These are phyloP conservation scores for Alternaria arborescens DNA, from an alignment of 2,329 filamentous ascomycete genomes.

Conservation along the genomic window DNA sequence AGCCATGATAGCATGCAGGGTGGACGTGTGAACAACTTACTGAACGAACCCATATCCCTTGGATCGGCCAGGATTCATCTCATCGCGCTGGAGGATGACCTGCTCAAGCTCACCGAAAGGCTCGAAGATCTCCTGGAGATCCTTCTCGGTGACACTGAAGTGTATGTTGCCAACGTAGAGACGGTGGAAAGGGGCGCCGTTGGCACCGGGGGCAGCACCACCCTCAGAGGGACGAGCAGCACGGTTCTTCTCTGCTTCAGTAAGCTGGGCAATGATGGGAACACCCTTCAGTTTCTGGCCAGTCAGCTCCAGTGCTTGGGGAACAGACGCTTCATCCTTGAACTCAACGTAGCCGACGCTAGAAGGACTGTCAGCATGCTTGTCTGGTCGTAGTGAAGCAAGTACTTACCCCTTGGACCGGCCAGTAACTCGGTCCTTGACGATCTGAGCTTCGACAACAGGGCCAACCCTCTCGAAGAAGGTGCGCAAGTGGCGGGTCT, in stretches of 20 bases:
- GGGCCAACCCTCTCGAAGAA: slow-evolving; percentile 96
- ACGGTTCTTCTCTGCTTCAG: slow-evolving; percentile 98
- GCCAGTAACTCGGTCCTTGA: slow-evolving; percentile 95
- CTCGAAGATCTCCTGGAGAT: slow-evolving; percentile 95
- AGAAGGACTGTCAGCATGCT: slow-evolving; percentile 49
- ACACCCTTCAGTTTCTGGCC: slow-evolving; percentile 98
- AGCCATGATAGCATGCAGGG: slow-evolving; percentile 4
- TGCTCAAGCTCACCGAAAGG: slow-evolving; percentile 98
- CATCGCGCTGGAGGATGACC: slow-evolving; percentile 96
- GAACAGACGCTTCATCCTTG: slow-evolving; percentile 92
- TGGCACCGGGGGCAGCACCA: slow-evolving; percentile 71
- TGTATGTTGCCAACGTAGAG: slow-evolving; percentile 99
- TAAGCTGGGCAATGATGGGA: slow-evolving; percentile 96
- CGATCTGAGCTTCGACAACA: slow-evolving; percentile 97
- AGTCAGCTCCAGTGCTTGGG: slow-evolving; percentile 94
- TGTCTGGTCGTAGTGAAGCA: background rate
- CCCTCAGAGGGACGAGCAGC: slow-evolving; percentile 78
- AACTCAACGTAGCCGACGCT: slow-evolving; percentile 99
- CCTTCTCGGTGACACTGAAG: slow-evolving; percentile 97
- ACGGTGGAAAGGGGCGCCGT: slow-evolving; percentile 93
- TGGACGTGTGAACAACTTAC: slow-evolving; percentile 65
- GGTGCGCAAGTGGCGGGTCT: slow-evolving; percentile 88
- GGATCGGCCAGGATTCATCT: slow-evolving; percentile 64
- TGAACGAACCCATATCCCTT: slow-evolving; percentile 98
- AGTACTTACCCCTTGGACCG: slow-evolving; percentile 90